Conservation (phyloP, 163 green algal genomes). For the Chlamydomonas reinhardtii region DNA sequence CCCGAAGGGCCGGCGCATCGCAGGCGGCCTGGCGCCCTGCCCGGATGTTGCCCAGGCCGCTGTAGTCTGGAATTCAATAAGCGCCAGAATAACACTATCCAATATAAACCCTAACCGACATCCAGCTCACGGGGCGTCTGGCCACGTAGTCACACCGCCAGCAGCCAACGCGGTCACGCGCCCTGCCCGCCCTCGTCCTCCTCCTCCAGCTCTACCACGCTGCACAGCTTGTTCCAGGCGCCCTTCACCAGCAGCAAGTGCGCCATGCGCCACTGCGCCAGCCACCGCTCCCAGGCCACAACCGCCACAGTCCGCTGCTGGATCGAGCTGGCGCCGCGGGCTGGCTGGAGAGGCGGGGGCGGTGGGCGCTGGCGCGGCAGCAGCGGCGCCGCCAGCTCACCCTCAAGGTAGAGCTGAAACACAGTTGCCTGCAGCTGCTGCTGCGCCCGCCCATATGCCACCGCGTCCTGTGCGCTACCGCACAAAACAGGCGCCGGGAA, state of each 20-base stretch:
- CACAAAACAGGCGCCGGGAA: slow-evolving; percentile 28
- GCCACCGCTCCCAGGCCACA: slow-evolving; percentile 26
- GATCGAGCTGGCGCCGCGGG: not conserved
- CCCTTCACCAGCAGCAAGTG: slow-evolving; percentile 52
- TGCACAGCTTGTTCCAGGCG: slow-evolving; percentile 37
- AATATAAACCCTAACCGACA: no score
- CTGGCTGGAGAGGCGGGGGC: not conserved
- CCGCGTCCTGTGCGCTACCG: not conserved
- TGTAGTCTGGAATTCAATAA: no score
- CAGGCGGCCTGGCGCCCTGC: no score
- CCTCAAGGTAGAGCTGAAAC: slow-evolving; percentile 44
- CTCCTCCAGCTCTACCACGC: slow-evolving; percentile 25
- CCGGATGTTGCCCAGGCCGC: no score
- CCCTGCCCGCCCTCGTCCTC: not conserved
- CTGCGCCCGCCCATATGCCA: slow-evolving; percentile 39
- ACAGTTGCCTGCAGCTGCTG: slow-evolving; percentile 43
- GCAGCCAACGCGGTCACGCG: not conserved
- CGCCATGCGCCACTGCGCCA: slow-evolving; percentile 51
- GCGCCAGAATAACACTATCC: no score
- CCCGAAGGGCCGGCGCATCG: no score
- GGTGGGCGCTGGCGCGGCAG: slow-evolving; percentile 15
- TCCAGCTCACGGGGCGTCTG: no score
- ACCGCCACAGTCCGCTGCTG: not conserved
- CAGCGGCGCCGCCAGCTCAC: slow-evolving; percentile 36
- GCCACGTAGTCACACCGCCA: no score